Percentiles rank a stretch among this genome's conserved stretches.
Conservation (phyloP, 331 rosid species). For the Phaseolus coccineus region DNA sequence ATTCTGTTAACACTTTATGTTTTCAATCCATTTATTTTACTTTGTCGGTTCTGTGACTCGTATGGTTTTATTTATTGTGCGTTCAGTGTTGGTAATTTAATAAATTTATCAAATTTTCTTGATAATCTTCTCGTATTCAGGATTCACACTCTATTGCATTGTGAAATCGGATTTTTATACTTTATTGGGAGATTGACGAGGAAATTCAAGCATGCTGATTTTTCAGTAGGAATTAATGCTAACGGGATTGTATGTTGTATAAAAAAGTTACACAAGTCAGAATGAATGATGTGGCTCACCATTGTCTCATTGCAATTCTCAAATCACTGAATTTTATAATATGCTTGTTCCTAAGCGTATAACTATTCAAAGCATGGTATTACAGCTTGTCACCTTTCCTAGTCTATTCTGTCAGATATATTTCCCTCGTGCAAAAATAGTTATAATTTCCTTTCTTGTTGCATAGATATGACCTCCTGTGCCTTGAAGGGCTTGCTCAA, state of each 20-base stretch:
- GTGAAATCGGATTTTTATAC: not conserved
- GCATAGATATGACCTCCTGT: constrained; percentile 89
- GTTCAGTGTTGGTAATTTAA: not conserved
- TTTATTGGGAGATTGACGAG: not conserved
- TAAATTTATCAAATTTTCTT: not conserved
- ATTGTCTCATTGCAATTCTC: constrained; percentile 1
- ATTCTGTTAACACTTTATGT: not conserved
- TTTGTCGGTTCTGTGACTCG: not conserved
- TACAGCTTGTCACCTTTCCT: not conserved
- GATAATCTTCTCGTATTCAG: not conserved
- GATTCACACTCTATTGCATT: not conserved
- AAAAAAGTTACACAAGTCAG: constrained; percentile 10
- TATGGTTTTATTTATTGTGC: not conserved
- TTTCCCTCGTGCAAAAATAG: not conserved
- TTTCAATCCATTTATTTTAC: not conserved
- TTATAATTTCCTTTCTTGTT: constrained; percentile 21
- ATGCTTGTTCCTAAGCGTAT: not conserved
- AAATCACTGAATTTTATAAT: not conserved
- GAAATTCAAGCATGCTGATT: not conserved
- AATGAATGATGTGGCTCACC: not conserved
- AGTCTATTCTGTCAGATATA: not conserved
- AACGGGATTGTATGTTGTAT: not conserved
- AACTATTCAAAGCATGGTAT: not conserved
- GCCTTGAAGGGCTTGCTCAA: constrained; percentile 96
- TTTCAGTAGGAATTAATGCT: not conserved